Evolutionary conservation across 352 stramenopile species (phyloP), one percentile per base, ranked within the genome.

Genomic region (Thraustochytrium sp.): DNA sequence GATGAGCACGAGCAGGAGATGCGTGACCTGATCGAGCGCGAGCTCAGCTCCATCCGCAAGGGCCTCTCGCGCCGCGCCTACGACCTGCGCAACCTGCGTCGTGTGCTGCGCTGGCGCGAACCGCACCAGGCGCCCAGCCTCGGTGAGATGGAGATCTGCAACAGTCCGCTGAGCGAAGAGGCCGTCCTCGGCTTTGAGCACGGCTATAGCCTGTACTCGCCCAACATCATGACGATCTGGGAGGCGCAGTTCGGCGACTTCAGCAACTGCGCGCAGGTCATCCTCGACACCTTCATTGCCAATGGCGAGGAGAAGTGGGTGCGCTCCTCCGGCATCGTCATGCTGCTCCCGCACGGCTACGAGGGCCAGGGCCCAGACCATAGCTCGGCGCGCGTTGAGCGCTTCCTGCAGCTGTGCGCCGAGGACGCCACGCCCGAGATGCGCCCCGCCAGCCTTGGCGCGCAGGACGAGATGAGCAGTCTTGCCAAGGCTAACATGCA

Each of bases 191-290:
- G 84, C 0, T 96, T 93, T 61, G 92, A 96, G 85, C 94, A 94
- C 74, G 92, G 92, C 21, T 96, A 96, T 87, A 77, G 80, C 4
- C 46, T 92, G 82, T 92, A 95, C 75, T 90, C 92, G 76, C 91
- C 91, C 3, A 73, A 87, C 34, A 92, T 92, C 84, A 82, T 96
- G 26, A 89, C 93, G 53, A 88, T 96, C n/a, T 96, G 92, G 92
- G 92, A 96, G 62, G 92, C 92, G 9, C 92, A 96, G 80, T 96
- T 96, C 68, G 92, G 92, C 16, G 92, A 96, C 85, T 96, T 95
- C 62, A 90, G 91, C 87, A 96, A 96, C 65, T 90, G 90, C 36
- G 92, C 91, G 38, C 92, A 96, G 77, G 93, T 93, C 48, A 89
- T 95, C 61, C 94, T 96, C 74, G 92, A 96, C 77, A 90, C 83